Evolutionary conservation across 2,329 filamentous ascomycete species (phyloP).

Genomic region (Neocucurbitaria cava): DNA sequence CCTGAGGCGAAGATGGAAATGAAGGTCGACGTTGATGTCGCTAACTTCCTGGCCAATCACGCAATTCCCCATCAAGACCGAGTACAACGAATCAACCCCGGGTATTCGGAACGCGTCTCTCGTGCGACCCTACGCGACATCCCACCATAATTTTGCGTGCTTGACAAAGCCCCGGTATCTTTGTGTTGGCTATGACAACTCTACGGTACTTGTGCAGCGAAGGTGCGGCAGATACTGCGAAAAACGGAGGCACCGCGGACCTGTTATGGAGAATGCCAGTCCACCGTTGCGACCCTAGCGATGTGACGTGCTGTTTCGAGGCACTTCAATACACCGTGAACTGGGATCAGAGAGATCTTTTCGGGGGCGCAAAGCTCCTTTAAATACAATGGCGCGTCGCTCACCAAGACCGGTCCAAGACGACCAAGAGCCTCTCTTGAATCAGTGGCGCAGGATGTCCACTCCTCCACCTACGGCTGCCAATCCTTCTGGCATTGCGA

Average conservation of each 20-base stretch:
- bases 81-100: constrained; percentile 31
- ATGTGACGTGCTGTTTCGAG: background rate
- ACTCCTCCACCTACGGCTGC: constrained; percentile 2
- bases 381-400: constrained; percentile 9
- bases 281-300: background rate
- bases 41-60: constrained; percentile 41
- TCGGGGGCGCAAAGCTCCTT: background rate
- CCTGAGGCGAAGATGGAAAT: constrained; percentile 12
- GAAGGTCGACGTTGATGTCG: constrained; percentile 32
- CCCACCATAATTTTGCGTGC: constrained; percentile 31
- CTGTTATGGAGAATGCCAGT: background rate
- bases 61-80: constrained; percentile 33
- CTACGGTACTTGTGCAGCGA: background rate
- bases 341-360: background rate
- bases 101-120: background rate
- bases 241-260: background rate
- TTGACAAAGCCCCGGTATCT: constrained; percentile 6
- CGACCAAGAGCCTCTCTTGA: constrained; percentile 4
- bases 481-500: constrained; percentile 19
- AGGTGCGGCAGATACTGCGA: background rate
- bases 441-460: constrained; percentile 8
- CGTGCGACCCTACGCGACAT: constrained; percentile 15
- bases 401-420: constrained; percentile 9
- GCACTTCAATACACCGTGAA: background rate
- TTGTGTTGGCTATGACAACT: constrained; percentile 3